A percentile compares a stretch with the other conserved stretches of the same genome.
These are phyloP conservation scores for Fonticula alba DNA, from an alignment of 78 protist genomes.

Conservation along the genomic window DNA sequence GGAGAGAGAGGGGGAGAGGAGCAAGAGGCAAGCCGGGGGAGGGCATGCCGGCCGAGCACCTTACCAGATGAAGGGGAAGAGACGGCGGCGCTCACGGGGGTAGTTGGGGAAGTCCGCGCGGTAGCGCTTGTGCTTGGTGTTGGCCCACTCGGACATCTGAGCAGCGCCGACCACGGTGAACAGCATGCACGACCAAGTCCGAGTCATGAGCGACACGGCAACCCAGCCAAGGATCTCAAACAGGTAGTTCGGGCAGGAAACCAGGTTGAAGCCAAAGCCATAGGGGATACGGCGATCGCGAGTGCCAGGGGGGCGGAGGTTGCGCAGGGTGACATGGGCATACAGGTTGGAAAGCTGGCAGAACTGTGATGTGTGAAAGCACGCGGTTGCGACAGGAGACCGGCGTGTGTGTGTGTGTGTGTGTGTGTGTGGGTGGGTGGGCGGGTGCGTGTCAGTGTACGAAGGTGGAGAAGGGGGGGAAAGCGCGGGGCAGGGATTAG, in stretches of 20 bases:
- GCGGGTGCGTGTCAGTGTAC: background rate
- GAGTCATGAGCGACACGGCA: conserved; percentile 42
- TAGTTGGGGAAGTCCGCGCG: conserved; percentile 29
- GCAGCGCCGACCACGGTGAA: conserved; percentile 47
- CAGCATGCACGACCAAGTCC: conserved; percentile 11
- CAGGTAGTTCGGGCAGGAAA: conserved; percentile 67
- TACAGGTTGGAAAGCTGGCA: conserved; percentile 12
- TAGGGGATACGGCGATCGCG: conserved; percentile 25
- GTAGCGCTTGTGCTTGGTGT: conserved; percentile 39
- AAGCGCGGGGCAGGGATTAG: too few relatives aligned
- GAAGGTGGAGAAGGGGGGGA: too few relatives aligned
- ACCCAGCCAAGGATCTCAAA: conserved; percentile 53
- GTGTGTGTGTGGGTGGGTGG: too few relatives aligned
- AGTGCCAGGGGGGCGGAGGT: conserved; percentile 44
- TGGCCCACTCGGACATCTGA: conserved; percentile 68
- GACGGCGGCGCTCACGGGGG: conserved; percentile 33
- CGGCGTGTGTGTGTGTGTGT: background rate
- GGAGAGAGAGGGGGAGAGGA: too few relatives aligned
- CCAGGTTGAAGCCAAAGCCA: conserved; percentile 18
- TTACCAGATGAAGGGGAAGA: conserved; percentile 44
- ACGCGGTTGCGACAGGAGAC: background rate
- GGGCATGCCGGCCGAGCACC: too few relatives aligned
- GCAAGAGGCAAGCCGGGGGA: too few relatives aligned
- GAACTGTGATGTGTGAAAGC: background rate
- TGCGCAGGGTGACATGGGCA: conserved; percentile 38